These are phyloP conservation scores for Epicoccum nigrum DNA, from an alignment of 2,329 filamentous ascomycete species.

Conservation along the genomic window DNA sequence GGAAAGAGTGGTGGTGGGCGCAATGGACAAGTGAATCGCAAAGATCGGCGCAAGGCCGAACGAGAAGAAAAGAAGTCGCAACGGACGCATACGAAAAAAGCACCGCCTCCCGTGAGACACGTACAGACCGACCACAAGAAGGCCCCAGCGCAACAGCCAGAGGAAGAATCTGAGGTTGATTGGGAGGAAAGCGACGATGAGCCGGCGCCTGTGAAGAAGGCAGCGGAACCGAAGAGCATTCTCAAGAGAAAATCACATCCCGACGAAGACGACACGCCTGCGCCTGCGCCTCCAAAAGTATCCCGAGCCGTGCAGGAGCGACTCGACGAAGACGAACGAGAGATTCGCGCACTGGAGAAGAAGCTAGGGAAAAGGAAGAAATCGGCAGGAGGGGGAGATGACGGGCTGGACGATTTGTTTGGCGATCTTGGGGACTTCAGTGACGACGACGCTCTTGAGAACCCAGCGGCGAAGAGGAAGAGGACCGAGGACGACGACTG, in stretches of 20 bases:
- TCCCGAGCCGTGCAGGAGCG: slow-evolving; percentile 58
- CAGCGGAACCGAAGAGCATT: slow-evolving; percentile 41
- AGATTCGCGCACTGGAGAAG: slow-evolving; percentile 86
- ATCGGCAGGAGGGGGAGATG: slow-evolving; percentile 68
- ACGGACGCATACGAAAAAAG: slow-evolving; percentile 27
- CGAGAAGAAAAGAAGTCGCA: slow-evolving; percentile 65
- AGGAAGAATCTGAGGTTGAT: slow-evolving; percentile 34
- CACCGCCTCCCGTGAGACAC: slow-evolving; percentile 11
- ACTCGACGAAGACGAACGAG: slow-evolving; percentile 80
- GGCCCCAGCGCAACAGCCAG: slow-evolving; percentile 31
- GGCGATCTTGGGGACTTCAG: slow-evolving; percentile 62
- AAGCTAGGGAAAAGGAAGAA: slow-evolving; percentile 81
- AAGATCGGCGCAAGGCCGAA: slow-evolving; percentile 71
- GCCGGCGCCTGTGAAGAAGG: slow-evolving; percentile 24
- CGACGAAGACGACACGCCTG: slow-evolving; percentile 18
- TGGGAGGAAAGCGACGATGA: slow-evolving; percentile 46
- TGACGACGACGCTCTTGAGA: slow-evolving; percentile 55
- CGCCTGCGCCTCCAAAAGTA: slow-evolving; percentile 33
- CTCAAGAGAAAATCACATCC: slow-evolving; percentile 29
- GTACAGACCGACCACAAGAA: slow-evolving; percentile 24
- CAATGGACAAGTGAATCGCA: slow-evolving; percentile 54
- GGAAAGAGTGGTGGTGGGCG: slow-evolving; percentile 33
- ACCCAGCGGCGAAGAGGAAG: slow-evolving; percentile 60
- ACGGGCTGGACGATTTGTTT: slow-evolving; percentile 81
- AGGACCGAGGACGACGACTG: slow-evolving; percentile 65